These are phyloP conservation scores for Pontederia crassipes DNA, from an alignment of 176 grass and related monocot species.

Conservation along the genomic window DNA sequence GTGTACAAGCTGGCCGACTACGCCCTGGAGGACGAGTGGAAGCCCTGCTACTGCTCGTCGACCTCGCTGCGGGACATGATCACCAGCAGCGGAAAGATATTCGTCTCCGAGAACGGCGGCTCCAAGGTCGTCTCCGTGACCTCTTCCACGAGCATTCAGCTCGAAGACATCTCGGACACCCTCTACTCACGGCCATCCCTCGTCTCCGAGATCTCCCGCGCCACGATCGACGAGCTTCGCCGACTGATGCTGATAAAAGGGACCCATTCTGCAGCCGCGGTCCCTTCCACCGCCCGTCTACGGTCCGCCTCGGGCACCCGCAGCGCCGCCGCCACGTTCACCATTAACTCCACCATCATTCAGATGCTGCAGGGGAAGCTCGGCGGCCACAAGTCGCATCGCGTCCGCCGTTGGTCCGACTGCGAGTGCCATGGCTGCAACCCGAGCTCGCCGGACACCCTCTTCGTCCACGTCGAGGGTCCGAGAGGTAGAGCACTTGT, in stretches of 20 bases:
- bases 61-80: conserved; percentile 45
- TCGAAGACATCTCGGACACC: conserved; percentile 98
- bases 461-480: conserved; percentile 78
- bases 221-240: conserved; percentile 23
- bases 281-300: neutral
- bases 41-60: conserved; percentile 88
- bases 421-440: conserved; percentile 88
- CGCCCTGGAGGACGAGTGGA: conserved; percentile 62
- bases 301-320: conserved; percentile 5
- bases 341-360: conserved; percentile 69
- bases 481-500: conserved; percentile 26
- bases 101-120: conserved; percentile 69
- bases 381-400: conserved; percentile 25
- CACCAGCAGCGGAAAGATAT: too few relatives aligned
- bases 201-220: conserved; percentile 25
- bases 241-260: conserved; percentile 26
- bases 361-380: conserved; percentile 66
- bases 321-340: conserved; percentile 30
- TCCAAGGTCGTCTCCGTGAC: conserved; percentile 81
- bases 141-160: conserved; percentile 60
- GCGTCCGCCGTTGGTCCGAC: conserved; percentile 80
- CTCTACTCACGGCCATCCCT: conserved; percentile 65
- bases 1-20: conserved; percentile 77
- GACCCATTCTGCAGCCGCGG: neutral
- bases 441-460: conserved; percentile 38